Conservation (phyloP, 257 asterid species). For the Fraxinus quadrangulata region DNA sequence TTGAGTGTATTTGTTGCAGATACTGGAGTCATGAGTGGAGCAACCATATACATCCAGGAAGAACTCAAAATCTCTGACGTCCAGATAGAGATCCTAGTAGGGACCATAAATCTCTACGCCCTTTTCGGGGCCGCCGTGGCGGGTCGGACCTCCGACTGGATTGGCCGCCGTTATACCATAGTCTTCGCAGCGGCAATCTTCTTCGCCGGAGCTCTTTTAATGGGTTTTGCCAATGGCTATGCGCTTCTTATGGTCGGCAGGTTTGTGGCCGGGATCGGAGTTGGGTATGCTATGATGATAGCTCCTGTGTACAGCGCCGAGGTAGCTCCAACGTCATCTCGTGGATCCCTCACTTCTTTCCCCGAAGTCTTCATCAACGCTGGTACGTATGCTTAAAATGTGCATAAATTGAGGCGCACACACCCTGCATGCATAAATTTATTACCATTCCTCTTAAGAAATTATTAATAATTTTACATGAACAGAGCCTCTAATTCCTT, state of each 20-base stretch:
- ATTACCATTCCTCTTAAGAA: too few species aligned
- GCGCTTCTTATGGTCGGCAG: conserved; percentile 43
- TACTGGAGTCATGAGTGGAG: conserved; percentile 48
- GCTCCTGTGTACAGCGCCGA: conserved; percentile 48
- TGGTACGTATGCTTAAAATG: conserved; percentile 22
- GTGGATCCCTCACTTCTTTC: conserved; percentile 48
- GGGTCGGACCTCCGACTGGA: conserved; percentile 45
- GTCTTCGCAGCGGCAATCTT: conserved; percentile 34
- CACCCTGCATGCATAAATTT: too few species aligned
- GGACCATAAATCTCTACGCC: conserved; percentile 38
- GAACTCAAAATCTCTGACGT: conserved; percentile 40
- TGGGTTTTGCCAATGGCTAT: conserved; percentile 45
- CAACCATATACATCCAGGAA: conserved; percentile 31
- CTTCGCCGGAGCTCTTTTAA: conserved; percentile 39
- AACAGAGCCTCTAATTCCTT: too few species aligned
- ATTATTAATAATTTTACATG: too few species aligned
- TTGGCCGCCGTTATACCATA: conserved; percentile 49
- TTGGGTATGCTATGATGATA: conserved; percentile 43
- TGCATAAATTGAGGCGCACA: too few species aligned
- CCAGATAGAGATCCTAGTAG: conserved; percentile 38
- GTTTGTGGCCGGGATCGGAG: conserved; percentile 45
- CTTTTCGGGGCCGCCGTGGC: conserved; percentile 44
- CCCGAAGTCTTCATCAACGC: conserved; percentile 46
- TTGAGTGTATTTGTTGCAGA: conserved; percentile 21
- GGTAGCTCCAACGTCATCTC: conserved; percentile 41